These are phyloP conservation scores for Nitzschia sp. DNA, from an alignment of 108 stramenopile species.

Conservation along the genomic window DNA sequence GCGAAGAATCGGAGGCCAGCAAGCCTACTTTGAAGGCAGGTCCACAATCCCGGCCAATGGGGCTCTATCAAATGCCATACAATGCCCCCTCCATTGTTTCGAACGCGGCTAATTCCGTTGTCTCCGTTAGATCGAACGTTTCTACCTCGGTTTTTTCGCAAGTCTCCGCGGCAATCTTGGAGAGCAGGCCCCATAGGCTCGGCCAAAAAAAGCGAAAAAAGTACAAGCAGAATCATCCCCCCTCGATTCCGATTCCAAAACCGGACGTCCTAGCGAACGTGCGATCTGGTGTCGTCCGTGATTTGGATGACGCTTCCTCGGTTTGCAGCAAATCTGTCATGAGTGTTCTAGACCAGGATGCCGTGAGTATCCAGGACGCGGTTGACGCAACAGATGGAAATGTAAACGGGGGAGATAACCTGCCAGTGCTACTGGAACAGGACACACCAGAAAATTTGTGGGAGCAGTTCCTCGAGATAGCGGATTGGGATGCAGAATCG, in stretches of 20 bases:
- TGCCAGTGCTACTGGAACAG: not conserved
- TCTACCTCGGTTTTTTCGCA: not conserved
- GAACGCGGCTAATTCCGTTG: not conserved
- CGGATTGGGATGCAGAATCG: conserved; percentile 47
- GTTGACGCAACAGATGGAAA: not conserved
- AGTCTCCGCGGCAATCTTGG: not conserved
- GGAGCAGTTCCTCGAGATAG: conserved; percentile 20
- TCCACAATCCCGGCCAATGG: too few relatives aligned
- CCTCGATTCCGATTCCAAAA: not conserved
- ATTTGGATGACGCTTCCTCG: not conserved
- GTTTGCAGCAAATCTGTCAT: conserved; percentile 9
- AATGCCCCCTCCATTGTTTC: not conserved
- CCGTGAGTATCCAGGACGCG: conserved; percentile 3
- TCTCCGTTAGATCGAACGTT: not conserved
- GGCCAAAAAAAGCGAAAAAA: not conserved
- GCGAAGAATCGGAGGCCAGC: too few relatives aligned
- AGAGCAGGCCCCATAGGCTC: not conserved
- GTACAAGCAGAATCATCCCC: not conserved
- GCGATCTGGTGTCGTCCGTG: not conserved
- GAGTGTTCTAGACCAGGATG: conserved; percentile 5
- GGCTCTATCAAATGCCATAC: too few relatives aligned
- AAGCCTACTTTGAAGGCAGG: too few relatives aligned
- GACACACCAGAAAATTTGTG: not conserved
- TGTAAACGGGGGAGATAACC: not conserved
- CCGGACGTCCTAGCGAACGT: not conserved